Evolutionary conservation across 2,329 filamentous ascomycete species (phyloP), one percentile per base, ranked within the genome.

Genomic region (Epichloe bromicola): DNA sequence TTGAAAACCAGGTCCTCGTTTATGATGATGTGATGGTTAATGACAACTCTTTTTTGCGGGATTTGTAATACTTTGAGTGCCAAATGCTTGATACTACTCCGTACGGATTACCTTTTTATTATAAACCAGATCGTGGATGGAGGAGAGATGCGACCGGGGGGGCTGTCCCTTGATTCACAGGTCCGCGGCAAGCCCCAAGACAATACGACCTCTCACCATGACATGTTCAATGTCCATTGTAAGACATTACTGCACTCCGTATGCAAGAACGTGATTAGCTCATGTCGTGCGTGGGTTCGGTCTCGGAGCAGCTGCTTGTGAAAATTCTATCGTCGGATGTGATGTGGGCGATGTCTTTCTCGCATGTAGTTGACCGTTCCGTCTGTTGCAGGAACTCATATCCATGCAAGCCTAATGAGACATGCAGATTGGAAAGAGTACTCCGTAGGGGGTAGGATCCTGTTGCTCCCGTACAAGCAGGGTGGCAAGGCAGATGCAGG

Each of bases 341-440:
- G 43, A 19, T 34, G 26, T 23, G 43, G 5, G 43, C n/a, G 36
- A 14, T 15, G 36, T 38, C 26, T 30, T 30, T 30, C 26, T 30
- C 26, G 26, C 36, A n/a, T 38, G 36, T 38, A 40, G 23, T 26
- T 12, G 5, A n/a, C 36, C 36, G 36, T 38, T 38, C 3, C 15
- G 48, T 33, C 36, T 7, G 19, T 37, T 46, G 49, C 49, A 51
- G 42, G 49, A 51, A 51, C 49, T 37, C 49, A 51, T 34, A 26
- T 45, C 37, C 26, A 51, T 50, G 48, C 48, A 46, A 46, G 43
- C 43, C 49, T 46, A 30, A 41, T 19, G 20, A 51, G 49, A 51
- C 49, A 46, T 46, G 44, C 49, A 51, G 37, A 38, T n/a, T 30
- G 10, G 3, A 30, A 30, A 30, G 30, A 30, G 30, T 30, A n/a